Conservation (phyloP, 306 rosid genomes). For the Cucurbita moschata region DNA sequence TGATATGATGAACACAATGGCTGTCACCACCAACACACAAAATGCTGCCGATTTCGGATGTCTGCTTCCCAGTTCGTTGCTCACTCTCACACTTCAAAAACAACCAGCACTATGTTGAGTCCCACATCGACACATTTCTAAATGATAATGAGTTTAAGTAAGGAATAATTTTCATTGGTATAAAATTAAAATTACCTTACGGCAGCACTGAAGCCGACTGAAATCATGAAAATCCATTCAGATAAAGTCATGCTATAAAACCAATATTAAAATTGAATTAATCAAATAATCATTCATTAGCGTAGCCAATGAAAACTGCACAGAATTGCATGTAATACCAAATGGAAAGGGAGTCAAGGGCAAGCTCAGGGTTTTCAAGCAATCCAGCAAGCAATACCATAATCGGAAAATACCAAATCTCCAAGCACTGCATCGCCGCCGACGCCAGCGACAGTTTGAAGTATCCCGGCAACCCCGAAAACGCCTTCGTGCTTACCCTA, state of each 20-base stretch:
- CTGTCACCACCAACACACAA: neutral
- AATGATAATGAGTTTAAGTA: too few relatives aligned
- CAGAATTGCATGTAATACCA: conserved; percentile 19
- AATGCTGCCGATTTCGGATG: neutral
- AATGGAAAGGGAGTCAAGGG: conserved; percentile 42
- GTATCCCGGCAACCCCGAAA: conserved; percentile 32
- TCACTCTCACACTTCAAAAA: neutral
- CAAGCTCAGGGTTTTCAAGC: conserved; percentile 41
- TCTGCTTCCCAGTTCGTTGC: neutral
- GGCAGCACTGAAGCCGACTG: neutral
- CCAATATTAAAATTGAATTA: too few relatives aligned
- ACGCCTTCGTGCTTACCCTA: conserved; percentile 25
- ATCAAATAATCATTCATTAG: too few relatives aligned
- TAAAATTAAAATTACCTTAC: neutral
- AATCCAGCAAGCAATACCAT: conserved; percentile 50
- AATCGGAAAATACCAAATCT: conserved; percentile 54
- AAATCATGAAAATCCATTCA: neutral
- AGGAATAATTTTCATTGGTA: too few relatives aligned
- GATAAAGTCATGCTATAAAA: neutral
- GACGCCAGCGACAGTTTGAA: conserved; percentile 41
- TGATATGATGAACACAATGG: neutral
- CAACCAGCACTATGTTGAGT: too few relatives aligned
- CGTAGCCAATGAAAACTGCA: too few relatives aligned
- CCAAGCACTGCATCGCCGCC: conserved; percentile 70
- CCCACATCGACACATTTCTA: too few relatives aligned